Conservation (phyloP, 805 yeast species). For the Sugiyamaella boreocaroliniensis region DNA sequence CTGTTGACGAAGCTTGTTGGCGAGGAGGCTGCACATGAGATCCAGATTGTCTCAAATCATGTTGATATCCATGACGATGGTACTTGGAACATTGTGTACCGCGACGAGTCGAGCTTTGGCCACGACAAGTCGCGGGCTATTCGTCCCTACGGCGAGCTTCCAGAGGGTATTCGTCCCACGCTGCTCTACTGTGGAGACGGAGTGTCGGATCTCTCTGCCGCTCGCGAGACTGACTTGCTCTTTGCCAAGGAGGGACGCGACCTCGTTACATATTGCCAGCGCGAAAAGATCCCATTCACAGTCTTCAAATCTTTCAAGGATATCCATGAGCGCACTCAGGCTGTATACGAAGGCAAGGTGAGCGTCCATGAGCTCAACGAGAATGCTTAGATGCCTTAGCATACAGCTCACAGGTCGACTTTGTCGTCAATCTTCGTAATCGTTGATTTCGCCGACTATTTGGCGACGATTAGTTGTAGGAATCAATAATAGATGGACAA, state of each 20-base stretch:
- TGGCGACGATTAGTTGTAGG: no score
- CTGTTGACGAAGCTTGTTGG: constrained; percentile 71
- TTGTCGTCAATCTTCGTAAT: no score
- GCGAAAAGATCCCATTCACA: constrained; percentile 74
- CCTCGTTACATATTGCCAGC: constrained; percentile 73
- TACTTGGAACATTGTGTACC: constrained; percentile 77
- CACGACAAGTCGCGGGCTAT: constrained; percentile 91
- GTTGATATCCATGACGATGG: constrained; percentile 50
- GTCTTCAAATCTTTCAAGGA: constrained; percentile 74
- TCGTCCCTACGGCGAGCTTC: constrained; percentile 36
- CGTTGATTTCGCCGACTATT: no score
- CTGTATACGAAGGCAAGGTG: constrained; percentile 41
- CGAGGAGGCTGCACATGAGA: constrained; percentile 58
- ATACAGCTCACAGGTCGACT: no score
- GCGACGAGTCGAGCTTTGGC: constrained; percentile 83
- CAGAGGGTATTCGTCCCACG: constrained; percentile 45
- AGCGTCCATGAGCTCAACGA: constrained; percentile 19
- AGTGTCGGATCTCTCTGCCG: constrained; percentile 90
- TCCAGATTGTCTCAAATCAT: constrained; percentile 77
- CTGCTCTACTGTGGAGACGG: constrained; percentile 97
- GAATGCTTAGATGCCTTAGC: background rate
- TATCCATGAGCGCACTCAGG: constrained; percentile 55
- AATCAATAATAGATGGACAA: no score
- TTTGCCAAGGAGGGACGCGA: constrained; percentile 94
- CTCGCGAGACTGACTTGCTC: constrained; percentile 85